phyloP scores from a whole-genome alignment of 139 green algal species.

The Picochlorum sp. region DNA sequence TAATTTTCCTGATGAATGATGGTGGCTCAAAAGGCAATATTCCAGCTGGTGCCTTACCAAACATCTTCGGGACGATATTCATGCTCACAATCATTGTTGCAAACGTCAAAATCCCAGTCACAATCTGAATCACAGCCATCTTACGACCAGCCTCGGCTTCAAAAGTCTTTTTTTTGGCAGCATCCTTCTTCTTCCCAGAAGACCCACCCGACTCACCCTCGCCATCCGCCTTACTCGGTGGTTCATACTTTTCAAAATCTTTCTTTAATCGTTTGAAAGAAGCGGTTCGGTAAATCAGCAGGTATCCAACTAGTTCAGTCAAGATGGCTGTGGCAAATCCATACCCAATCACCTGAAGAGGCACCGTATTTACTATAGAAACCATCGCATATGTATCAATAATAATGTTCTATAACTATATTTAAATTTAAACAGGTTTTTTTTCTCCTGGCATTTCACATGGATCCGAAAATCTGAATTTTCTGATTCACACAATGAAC shows the following conservation, averaged over 20 bases:
- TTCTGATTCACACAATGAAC: too few species aligned
- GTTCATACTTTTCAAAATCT: conserved; percentile 15
- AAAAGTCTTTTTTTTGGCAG: conserved; percentile 18
- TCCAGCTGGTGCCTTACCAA: neutral
- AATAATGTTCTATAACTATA: neutral
- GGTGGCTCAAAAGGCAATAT: conserved; percentile 30
- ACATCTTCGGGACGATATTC: conserved; percentile 10
- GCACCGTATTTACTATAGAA: neutral
- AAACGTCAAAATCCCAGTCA: conserved; percentile 19
- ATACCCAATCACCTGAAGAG: conserved; percentile 16
- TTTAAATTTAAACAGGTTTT: too few species aligned
- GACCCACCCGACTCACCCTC: neutral
- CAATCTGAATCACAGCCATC: conserved; percentile 12
- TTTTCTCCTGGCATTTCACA: too few species aligned
- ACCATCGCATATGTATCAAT: neutral
- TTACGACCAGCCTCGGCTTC: conserved; percentile 10
- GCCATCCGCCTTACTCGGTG: conserved; percentile 11
- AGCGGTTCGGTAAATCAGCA: conserved; percentile 23
- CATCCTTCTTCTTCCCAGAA: conserved; percentile 19
- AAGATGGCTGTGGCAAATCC: neutral
- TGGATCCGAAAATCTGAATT: too few species aligned
- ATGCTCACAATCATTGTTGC: conserved; percentile 15
- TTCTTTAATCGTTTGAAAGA: conserved; percentile 16
- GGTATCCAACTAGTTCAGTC: conserved; percentile 19
- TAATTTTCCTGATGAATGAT: conserved; percentile 20